Base-by-base conservation (phyloP, 305 asterid species). In the Caryopteris hybrid region DNA sequence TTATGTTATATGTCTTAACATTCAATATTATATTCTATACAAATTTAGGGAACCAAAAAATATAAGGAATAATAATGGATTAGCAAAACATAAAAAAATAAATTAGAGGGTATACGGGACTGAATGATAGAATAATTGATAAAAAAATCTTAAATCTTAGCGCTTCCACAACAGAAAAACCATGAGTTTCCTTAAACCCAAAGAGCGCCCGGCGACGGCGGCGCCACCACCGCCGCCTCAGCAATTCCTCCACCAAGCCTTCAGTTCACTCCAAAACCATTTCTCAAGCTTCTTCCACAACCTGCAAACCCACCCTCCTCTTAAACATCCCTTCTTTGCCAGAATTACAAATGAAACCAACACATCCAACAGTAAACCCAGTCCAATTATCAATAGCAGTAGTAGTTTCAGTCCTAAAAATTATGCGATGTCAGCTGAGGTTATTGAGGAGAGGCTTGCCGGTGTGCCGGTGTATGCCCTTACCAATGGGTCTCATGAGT, bases 391-490 rank as follows among this genome's bases (percentile, higher is more conserved):
- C 4, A 42, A 18, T 1, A 56, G 64, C 16, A 54, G 51, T 55
- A 50, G 17, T 9, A 33, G 17, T 45, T 23, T 33, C 36, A 9
- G 48, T 53, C 33, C 72, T 5, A 79, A 59, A 41, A 76, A 5
- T 16, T 22, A 55, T 29, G 64, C 81, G 18, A 78, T 83, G 86
- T 75, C 86, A 13, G 66, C 74, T 3, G 89, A 84, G 58, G 79
- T 72, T 2, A 83, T 93, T 39, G 94, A 90, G 70, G 90, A 90
- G 81, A 76, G 97, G 39, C 84, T 93, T 27, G 87, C 96, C 2
- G 99, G 94, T 18, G 90, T 93, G 38, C 97, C 97, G 7, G 96
- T 93, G 0, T 93, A 85, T 69, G 96, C 97, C 16, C 79, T 93
- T 14, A 85, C 85, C 76, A 87, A 80, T 68, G 78, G 89, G 25